These are phyloP conservation scores for Aspergillus neoniger DNA, from an alignment of 2,329 filamentous ascomycete species.

Conservation along the genomic window DNA sequence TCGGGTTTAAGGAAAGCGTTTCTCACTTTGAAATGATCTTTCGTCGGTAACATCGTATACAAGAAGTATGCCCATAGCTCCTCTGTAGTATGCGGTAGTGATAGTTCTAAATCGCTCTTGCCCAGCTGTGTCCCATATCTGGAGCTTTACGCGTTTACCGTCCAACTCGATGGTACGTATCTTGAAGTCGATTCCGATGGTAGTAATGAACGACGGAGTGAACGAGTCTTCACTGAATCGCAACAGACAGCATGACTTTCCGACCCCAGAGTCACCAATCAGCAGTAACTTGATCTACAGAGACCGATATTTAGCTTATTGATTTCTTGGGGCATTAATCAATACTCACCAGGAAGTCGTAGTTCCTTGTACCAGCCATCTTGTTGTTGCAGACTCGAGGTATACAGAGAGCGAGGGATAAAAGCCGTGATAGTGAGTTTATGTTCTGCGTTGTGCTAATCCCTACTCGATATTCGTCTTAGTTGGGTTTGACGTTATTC, in stretches of 20 bases:
- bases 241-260: constrained; percentile 94
- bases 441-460: background rate
- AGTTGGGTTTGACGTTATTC: background rate
- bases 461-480: background rate
- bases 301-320: constrained; percentile 23
- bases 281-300: constrained; percentile 89
- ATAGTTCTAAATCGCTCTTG: constrained; percentile 99
- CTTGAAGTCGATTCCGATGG: constrained; percentile 99
- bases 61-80: constrained; percentile 95
- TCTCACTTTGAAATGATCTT: constrained; percentile 89
- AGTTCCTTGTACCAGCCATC: constrained; percentile 98
- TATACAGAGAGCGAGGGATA: background rate
- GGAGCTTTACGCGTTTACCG: constrained; percentile 96
- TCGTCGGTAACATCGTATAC: constrained; percentile 99
- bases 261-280: constrained; percentile 94
- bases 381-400: constrained; percentile 15
- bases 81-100: constrained; percentile 97
- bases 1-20: background rate
- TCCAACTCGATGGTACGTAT: constrained; percentile 98
- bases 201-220: constrained; percentile 97
- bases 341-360: constrained; percentile 88
- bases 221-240: constrained; percentile 98
- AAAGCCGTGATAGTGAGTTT: background rate
- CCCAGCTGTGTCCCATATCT: constrained; percentile 99
- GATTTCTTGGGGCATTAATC: background rate